These are phyloP conservation scores for Heliocybe sulcata DNA, from an alignment of 1,284 basidiomycete genomes.

Conservation along the genomic window DNA sequence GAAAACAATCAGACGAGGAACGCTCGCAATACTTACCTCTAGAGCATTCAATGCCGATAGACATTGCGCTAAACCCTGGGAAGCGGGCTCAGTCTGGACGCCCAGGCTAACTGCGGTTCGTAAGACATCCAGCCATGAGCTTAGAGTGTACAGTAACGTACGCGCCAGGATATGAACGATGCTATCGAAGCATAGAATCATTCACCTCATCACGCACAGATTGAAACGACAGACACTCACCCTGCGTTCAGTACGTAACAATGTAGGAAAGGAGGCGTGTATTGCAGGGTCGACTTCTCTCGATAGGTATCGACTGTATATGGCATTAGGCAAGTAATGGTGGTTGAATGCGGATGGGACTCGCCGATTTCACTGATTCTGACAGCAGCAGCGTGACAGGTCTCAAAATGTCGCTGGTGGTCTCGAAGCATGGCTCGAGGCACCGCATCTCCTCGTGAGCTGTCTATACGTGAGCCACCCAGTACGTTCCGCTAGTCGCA, in stretches of 20 bases:
- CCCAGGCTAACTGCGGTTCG: conserved; percentile 49
- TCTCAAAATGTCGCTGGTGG: conserved; percentile 38
- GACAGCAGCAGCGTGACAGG: conserved; percentile 73
- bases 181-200: conserved; percentile 25
- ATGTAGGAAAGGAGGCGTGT: conserved; percentile 63
- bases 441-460: no score
- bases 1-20: conserved; percentile 48
- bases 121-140: conserved; percentile 5
- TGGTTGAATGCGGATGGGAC: conserved; percentile 9
- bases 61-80: conserved; percentile 58
- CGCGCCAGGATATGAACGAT: conserved; percentile 81
- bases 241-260: conserved; percentile 73
- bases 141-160: conserved; percentile 24
- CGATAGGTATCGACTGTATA: conserved; percentile 47
- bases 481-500: no score
- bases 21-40: conserved; percentile 28
- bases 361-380: conserved; percentile 66
- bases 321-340: not conserved
- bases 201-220: conserved; percentile 5
- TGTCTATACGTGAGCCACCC: no score
- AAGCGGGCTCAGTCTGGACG: conserved; percentile 63
- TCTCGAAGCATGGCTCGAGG: conserved; percentile 35
- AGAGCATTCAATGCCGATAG: conserved; percentile 43
- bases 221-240: conserved; percentile 33
- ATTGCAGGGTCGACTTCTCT: conserved; percentile 54